Conservation (phyloP, 805 yeast species). For the Debaryomyces tyrocola region DNA sequence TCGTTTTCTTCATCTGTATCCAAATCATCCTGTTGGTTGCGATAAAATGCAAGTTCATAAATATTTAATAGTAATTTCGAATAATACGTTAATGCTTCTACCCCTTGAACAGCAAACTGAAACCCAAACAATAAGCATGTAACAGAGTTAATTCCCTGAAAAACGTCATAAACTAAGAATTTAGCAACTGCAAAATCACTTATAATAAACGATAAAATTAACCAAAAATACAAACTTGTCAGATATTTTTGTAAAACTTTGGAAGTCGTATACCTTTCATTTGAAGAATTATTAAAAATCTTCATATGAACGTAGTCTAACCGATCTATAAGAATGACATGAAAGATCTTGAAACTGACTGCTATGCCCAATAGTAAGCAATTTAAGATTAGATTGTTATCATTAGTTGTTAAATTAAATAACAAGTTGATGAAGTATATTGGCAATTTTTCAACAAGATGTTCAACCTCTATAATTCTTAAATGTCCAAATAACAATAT, state of each 20-base stretch:
- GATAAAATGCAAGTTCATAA: constrained; percentile 52
- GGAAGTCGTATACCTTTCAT: constrained; percentile 10
- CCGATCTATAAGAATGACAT: constrained; percentile 66
- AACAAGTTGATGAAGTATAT: constrained; percentile 47
- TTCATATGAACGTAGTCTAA: constrained; percentile 39
- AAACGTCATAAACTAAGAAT: constrained; percentile 56
- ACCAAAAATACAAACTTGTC: constrained; percentile 42
- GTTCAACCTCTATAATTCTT: constrained; percentile 74
- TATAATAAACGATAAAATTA: constrained; percentile 44
- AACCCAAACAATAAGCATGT: constrained; percentile 69
- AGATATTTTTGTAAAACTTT: constrained; percentile 32
- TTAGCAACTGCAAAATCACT: constrained; percentile 55
- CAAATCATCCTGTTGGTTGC: constrained; percentile 29
- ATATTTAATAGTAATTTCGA: constrained; percentile 52
- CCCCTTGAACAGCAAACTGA: constrained; percentile 66
- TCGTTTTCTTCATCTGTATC: constrained; percentile 6
- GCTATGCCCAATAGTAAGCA: constrained; percentile 38
- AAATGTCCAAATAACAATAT: constrained; percentile 68
- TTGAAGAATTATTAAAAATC: constrained; percentile 23
- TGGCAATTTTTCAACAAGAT: constrained; percentile 41
- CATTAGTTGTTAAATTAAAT: constrained; percentile 63
- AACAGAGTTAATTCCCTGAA: constrained; percentile 51
- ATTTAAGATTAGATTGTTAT: constrained; percentile 56
- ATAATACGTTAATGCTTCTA: constrained; percentile 49
- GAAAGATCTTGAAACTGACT: constrained; percentile 59